Percentiles rank a stretch among this genome's conserved stretches.
These are phyloP conservation scores for Cercophora newfieldiana DNA, from an alignment of 495 filamentous ascomycete genomes.

Conservation along the genomic window DNA sequence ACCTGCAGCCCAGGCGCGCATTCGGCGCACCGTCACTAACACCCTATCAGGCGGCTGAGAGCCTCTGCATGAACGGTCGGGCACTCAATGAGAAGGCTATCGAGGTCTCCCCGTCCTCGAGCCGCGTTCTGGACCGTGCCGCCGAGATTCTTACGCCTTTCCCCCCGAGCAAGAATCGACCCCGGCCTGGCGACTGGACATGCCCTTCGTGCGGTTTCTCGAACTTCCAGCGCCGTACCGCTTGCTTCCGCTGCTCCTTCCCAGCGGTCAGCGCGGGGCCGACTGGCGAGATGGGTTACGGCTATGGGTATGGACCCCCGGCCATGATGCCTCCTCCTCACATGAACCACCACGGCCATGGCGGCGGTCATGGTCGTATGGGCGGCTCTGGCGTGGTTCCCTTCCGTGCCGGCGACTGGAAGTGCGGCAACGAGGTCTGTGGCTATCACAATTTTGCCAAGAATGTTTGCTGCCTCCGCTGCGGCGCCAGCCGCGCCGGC, in stretches of 20 bases:
- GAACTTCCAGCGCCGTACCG: constrained; percentile 96
- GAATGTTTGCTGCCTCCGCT: constrained; percentile 95
- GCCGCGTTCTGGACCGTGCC: constrained; percentile 90
- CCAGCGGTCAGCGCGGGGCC: constrained; percentile 82
- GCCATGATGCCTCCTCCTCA: constrained; percentile 79
- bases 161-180: constrained; percentile 96
- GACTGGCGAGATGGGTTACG: constrained; percentile 71
- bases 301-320: constrained; percentile 69
- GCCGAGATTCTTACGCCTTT: constrained; percentile 94
- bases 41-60: constrained; percentile 75
- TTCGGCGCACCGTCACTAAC: constrained; percentile 13
- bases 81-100: constrained; percentile 98
- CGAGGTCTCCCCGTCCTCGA: constrained; percentile 95
- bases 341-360: constrained; percentile 75
- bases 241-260: constrained; percentile 98
- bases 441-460: constrained; percentile 99
- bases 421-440: constrained; percentile 96
- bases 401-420: constrained; percentile 98
- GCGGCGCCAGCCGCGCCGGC: constrained; percentile 88
- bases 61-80: constrained; percentile 97
- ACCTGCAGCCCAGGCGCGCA: not conserved
- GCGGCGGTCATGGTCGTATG: constrained; percentile 69
- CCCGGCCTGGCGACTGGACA: constrained; percentile 96
- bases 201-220: constrained; percentile 92
- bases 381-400: constrained; percentile 86